A percentile compares a stretch with the other conserved stretches of the same genome.
phyloP scores from a whole-genome alignment of 352 stramenopile species.

The Globisporangium cylindrosporum region DNA sequence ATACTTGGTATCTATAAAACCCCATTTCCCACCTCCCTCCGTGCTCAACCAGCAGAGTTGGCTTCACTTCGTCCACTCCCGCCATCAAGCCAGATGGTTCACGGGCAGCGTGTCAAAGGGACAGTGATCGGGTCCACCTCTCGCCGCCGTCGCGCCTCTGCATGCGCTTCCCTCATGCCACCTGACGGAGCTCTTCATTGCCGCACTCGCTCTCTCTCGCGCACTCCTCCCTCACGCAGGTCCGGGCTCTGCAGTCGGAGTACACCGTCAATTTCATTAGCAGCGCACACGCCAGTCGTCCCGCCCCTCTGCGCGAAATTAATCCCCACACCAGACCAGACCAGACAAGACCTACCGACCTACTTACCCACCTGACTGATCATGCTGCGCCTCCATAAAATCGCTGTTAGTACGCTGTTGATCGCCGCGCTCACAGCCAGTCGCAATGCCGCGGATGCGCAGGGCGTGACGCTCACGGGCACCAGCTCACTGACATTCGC shows the following conservation, averaged over 20 bases:
- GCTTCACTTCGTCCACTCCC: neutral
- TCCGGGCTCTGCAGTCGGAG: neutral
- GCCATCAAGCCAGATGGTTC: neutral
- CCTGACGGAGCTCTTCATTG: slow-evolving; percentile 3
- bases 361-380: neutral
- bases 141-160: neutral
- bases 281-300: neutral
- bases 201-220: slow-evolving; percentile 6
- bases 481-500: slow-evolving; percentile 9
- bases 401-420: neutral
- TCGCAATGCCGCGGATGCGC: neutral
- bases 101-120: neutral
- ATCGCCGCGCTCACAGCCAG: neutral
- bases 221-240: neutral
- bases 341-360: neutral
- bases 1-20: neutral
- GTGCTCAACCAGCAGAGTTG: neutral
- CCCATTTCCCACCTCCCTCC: neutral
- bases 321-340: neutral
- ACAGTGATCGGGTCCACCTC: neutral
- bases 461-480: slow-evolving; percentile 11
- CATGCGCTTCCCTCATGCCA: neutral
- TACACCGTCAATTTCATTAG: neutral
- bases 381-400: neutral
- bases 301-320: neutral